Percentiles rank a stretch among this genome's conserved stretches.
phyloP scores from a whole-genome alignment of 441 rosid genomes.

The Pelargonium australe region DNA sequence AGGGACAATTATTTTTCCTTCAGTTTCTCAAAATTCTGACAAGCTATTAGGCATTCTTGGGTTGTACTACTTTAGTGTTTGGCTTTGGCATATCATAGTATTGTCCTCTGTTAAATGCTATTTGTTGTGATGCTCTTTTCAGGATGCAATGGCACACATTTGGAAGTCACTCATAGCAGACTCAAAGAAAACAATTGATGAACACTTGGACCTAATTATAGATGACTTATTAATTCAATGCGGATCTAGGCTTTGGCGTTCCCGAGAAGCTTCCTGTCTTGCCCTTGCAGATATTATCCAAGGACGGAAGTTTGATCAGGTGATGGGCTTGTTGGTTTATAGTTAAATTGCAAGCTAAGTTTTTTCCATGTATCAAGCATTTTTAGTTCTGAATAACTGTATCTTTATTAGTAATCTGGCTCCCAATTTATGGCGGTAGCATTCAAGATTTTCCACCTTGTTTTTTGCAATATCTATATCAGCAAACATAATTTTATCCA shows the following conservation, averaged over 20 bases:
- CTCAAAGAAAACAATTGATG: conserved; percentile 79
- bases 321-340: conserved; percentile 25
- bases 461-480: background rate
- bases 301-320: conserved; percentile 89
- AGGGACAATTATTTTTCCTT: background rate
- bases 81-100: background rate
- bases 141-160: conserved; percentile 98
- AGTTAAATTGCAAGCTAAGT: conserved; percentile 3
- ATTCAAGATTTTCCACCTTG: background rate
- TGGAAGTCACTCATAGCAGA: conserved; percentile 93
- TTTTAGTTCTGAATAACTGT: background rate
- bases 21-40: conserved; percentile 3
- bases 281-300: conserved; percentile 95
- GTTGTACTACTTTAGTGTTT: conserved; percentile 1
- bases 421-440: conserved; percentile 1
- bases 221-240: conserved; percentile 78
- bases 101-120: conserved; percentile 16
- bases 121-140: conserved; percentile 22
- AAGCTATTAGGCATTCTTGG: conserved; percentile 6
- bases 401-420: background rate
- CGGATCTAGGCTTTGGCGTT: conserved; percentile 96
- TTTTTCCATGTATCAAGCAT: conserved; percentile 4
- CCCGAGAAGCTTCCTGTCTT: conserved; percentile 97
- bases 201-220: conserved; percentile 67
- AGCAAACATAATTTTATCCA: background rate